Base-by-base conservation (phyloP, 2,329 filamentous ascomycete species). In the Biscogniauxia marginata region DNA sequence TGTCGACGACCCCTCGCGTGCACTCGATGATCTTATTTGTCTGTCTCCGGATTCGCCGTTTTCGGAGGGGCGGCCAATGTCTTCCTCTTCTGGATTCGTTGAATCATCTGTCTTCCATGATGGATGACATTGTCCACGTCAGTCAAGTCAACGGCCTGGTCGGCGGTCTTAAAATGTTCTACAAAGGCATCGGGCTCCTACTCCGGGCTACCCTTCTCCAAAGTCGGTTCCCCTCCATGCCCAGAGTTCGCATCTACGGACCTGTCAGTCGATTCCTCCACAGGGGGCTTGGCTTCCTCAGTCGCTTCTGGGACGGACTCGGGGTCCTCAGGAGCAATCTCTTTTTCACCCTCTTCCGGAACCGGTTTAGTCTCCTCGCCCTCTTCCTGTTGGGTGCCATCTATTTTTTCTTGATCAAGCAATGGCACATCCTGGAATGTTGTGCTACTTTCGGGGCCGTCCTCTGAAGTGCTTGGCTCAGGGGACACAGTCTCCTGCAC, bases 271-370 rank as follows among this genome's bases (percentile, higher is more conserved):
- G 39, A 16, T 45, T 61, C 59, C 9, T 45, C 46, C 4, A 45
- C 30, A 7, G 50, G 19, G 16, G 50, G 19, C 13, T 46, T 19
- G 4, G 55, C n/a, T 6, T 58, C 21, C 9, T 58, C 48, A 9
- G 46, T 4, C 16, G 52, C 45, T 47, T 53, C 46, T 13, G 21
- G 22, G 16, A 7, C 23, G 6, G 50, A 5, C 13, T 52, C 45
- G 22, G 58, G 11, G 20, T 2, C 18, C 9, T 53, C 59, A 16
- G 53, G 49, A 22, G 56, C 46, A 18, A 49, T 46, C 34, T 63
- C 52, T 18, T 61, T 58, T 21, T 54, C 49, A 18, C 68, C 57
- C 30, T 67, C 58, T 24, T 71, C 67, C 9, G 62, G 58, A 52
- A 59, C 56, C 43, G 65, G 56, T 20, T 65, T 55, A n/a, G 63